Evolutionary conservation across 805 yeast species (phyloP).

Genomic region (Teunomyces funiuensis): DNA sequence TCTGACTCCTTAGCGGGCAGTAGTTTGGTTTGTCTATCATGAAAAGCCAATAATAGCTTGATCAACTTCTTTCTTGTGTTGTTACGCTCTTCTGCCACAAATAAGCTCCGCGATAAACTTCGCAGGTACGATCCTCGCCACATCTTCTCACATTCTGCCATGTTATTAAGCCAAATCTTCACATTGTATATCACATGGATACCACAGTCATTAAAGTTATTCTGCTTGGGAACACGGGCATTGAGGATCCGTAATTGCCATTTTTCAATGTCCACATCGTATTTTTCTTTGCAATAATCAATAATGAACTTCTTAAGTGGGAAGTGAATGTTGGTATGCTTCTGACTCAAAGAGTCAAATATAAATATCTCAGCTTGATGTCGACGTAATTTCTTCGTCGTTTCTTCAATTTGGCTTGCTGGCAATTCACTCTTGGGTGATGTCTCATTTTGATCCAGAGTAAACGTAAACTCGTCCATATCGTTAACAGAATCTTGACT

Average conservation of each 20-base stretch:
- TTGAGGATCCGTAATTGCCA: slow-evolving; percentile 47
- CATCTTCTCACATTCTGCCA: slow-evolving; percentile 45
- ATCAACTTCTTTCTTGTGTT: slow-evolving; percentile 28
- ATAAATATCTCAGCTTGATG: slow-evolving; percentile 48
- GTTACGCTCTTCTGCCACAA: slow-evolving; percentile 29
- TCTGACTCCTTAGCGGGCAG: background rate
- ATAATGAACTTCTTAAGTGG: slow-evolving; percentile 61
- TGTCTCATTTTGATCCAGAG: background rate
- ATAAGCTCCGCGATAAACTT: slow-evolving; percentile 16
- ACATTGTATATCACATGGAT: slow-evolving; percentile 82
- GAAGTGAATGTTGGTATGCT: slow-evolving; percentile 49
- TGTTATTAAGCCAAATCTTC: slow-evolving; percentile 53
- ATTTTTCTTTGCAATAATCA: slow-evolving; percentile 68
- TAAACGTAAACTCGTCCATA: slow-evolving; percentile 1
- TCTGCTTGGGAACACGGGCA: slow-evolving; percentile 75
- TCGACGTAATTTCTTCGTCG: background rate
- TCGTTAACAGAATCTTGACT: slow-evolving; percentile 1
- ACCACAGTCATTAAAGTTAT: slow-evolving; percentile 92
- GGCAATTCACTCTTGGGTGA: background rate
- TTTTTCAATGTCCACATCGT: slow-evolving; percentile 45
- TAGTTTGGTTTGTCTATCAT: slow-evolving; percentile 15
- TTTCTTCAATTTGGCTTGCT: background rate
- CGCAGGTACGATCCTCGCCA: slow-evolving; percentile 40
- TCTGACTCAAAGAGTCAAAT: slow-evolving; percentile 74
- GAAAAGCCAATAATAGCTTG: slow-evolving; percentile 22